Base-by-base conservation (phyloP, 495 filamentous ascomycete species). In the Xanthoparmelia taractica region DNA sequence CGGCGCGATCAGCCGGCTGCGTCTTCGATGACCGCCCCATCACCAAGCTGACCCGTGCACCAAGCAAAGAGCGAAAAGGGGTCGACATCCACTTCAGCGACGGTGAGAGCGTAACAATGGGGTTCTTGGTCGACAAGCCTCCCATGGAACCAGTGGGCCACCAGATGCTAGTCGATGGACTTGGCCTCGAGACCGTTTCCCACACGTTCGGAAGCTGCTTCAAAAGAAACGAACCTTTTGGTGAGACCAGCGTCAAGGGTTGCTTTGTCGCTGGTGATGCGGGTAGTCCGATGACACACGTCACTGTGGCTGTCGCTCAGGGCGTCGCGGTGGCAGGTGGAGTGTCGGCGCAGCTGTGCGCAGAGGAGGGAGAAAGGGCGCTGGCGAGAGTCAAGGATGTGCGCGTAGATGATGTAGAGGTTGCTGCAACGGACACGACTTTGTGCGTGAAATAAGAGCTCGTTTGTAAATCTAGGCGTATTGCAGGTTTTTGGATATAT, bases 311-410 rank as follows among this genome's bases (percentile, higher is more conserved):
- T 27, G 31, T 63, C 5, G 29, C 47, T 33, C 58, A 60, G 29
- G 69, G 73, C 13, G 64, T 66, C 34, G 41, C 47, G 20, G 40
- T 54, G 37, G 68, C 63, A 17, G 66, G 29, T 20, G 70, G 70
- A 8, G 36, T 69, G 34, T 37, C 45, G 34, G 33, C 43, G 31
- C 69, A 72, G 31, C 8, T 65, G 10, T 57, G 61, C 25, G 57
- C 57, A 25, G 65, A 64, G 54, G 54, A 57, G 37, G 59, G 40
- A 15, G 59, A 61, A 34, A 54, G 36, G 12, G 45, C 31, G 15
- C 23, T 61, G 59, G 43, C 29, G 36, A 5, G 10, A 15, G 41
- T 52, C 2, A 61, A 50, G 27, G 2, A 61, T 23, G 23, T 29
- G 2, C 7, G 10, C 4, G 3, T 47, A 18, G 59, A 37, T 15